phyloP scores from a whole-genome alignment of 768 basidiomycete genomes.

The Tulasnella sp. region DNA sequence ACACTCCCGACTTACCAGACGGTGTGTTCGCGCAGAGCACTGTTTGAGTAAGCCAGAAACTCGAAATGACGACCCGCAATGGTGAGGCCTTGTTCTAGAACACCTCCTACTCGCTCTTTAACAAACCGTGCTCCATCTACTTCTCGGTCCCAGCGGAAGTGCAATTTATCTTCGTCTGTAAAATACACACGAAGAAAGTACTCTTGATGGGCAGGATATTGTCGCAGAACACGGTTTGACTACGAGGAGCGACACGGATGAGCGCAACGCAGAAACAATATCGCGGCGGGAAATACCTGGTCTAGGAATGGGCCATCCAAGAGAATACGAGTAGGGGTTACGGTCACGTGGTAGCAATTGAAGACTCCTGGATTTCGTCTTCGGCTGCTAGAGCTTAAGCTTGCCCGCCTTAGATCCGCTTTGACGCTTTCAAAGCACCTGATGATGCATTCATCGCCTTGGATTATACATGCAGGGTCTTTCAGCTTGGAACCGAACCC shows the following conservation, averaged over 20 bases:
- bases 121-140: constrained; percentile 64
- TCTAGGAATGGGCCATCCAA: constrained; percentile 70
- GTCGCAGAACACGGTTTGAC: constrained; percentile 72
- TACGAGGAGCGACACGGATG: constrained; percentile 38
- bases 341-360: constrained; percentile 72
- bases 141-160: constrained; percentile 70
- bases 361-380: constrained; percentile 48
- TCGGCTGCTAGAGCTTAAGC: not conserved
- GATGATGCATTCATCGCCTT: not conserved
- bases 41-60: constrained; percentile 75
- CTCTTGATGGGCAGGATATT: constrained; percentile 61
- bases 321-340: constrained; percentile 73
- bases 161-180: constrained; percentile 78
- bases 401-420: constrained; percentile 3
- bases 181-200: constrained; percentile 84
- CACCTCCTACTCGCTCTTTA: constrained; percentile 58
- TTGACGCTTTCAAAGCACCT: not conserved
- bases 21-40: constrained; percentile 75
- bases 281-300: not conserved
- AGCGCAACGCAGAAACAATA: no score
- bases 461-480: not conserved
- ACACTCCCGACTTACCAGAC: constrained; percentile 53
- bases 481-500: constrained; percentile 12
- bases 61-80: constrained; percentile 61
- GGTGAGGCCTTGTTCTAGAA: constrained; percentile 64